A percentile compares a stretch with the other conserved stretches of the same genome.
phyloP scores from a whole-genome alignment of 176 grass and related monocot genomes.

The Eragrostis curvula region DNA sequence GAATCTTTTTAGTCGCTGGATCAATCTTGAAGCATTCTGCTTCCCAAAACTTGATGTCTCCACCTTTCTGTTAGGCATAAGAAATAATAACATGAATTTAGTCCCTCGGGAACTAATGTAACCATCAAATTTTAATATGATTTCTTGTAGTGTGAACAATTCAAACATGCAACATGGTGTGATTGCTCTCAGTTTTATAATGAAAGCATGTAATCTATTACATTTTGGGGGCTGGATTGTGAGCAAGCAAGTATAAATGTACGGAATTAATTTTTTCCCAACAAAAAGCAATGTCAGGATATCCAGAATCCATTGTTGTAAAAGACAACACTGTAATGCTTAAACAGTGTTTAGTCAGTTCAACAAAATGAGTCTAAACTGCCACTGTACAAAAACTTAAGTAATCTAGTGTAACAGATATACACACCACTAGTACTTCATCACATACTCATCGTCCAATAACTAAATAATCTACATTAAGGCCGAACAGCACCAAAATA shows the following conservation, averaged over 20 bases:
- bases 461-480: not conserved
- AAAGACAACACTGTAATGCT: too few relatives aligned
- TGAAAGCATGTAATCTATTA: not conserved
- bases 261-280: too few relatives aligned
- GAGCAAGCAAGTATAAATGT: not conserved
- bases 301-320: too few relatives aligned
- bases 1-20: conserved; percentile 71
- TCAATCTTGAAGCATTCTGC: conserved; percentile 95
- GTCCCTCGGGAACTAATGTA: conserved; percentile 7
- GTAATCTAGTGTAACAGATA: too few relatives aligned
- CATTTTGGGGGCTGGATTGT: not conserved
- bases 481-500: not conserved
- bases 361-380: too few relatives aligned
- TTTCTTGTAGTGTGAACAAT: not conserved
- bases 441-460: not conserved
- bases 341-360: too few relatives aligned
- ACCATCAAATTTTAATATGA: not conserved
- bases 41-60: conserved; percentile 90
- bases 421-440: not conserved
- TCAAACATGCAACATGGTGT: not conserved
- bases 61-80: conserved; percentile 73
- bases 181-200: not conserved
- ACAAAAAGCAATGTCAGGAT: too few relatives aligned
- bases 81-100: not conserved
- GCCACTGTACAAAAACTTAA: too few relatives aligned